Conservation (phyloP, 768 basidiomycete genomes). For the Pulveroboletus sp. region DNA sequence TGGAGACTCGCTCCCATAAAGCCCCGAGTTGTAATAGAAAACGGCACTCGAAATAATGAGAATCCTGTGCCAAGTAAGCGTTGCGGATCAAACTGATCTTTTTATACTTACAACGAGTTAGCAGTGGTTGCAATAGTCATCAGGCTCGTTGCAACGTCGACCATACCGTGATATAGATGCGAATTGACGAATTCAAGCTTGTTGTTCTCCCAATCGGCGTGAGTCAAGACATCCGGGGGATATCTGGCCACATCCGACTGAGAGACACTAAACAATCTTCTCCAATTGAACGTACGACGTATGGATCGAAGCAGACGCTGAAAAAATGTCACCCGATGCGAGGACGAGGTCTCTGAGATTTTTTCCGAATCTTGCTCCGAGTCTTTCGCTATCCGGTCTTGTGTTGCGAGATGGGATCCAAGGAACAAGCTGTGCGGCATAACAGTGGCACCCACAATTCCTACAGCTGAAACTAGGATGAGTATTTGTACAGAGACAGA, state of each 20-base stretch:
- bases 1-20: constrained; percentile 37
- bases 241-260: constrained; percentile 18
- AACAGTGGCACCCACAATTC: constrained; percentile 78
- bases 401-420: constrained; percentile 80
- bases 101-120: constrained; percentile 63
- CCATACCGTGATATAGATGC: constrained; percentile 61
- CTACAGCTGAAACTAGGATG: constrained; percentile 45
- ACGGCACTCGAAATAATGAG: constrained; percentile 79
- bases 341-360: not conserved
- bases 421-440: constrained; percentile 95
- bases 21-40: constrained; percentile 57
- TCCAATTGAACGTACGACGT: constrained; percentile 5
- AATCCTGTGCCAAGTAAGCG: constrained; percentile 45
- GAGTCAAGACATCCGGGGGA: constrained; percentile 34
- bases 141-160: constrained; percentile 64
- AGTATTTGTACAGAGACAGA: constrained; percentile 11
- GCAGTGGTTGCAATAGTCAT: constrained; percentile 85
- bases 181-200: constrained; percentile 49
- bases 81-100: not conserved
- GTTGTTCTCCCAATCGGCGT: constrained; percentile 57
- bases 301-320: constrained; percentile 13
- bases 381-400: constrained; percentile 56
- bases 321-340: constrained; percentile 18
- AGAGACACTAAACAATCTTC: constrained; percentile 23
- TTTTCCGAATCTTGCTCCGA: constrained; percentile 17